Percentiles rank a stretch among this genome's conserved stretches.
phyloP scores from a whole-genome alignment of 1,284 basidiomycete genomes.

The Mycosarcoma mackinlayi region DNA sequence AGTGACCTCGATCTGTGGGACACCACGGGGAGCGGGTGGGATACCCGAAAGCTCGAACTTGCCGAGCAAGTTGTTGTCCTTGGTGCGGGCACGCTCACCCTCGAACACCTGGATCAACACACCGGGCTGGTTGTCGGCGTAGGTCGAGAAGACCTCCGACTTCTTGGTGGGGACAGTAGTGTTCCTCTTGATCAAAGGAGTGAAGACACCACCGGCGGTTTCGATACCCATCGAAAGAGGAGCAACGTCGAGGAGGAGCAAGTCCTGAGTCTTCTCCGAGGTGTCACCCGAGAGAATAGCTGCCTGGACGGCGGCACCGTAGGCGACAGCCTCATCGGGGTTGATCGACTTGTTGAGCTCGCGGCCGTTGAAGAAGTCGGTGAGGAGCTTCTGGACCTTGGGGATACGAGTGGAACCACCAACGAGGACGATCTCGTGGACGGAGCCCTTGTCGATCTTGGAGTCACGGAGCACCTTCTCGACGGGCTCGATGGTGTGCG shows the following conservation, averaged over 20 bases:
- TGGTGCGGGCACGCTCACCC: conserved; percentile 98
- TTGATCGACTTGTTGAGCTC: conserved; percentile 80
- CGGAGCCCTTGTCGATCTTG: conserved; percentile 90
- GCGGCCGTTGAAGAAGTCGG: conserved; percentile 94
- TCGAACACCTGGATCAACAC: conserved; percentile 99
- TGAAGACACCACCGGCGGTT: conserved; percentile 99
- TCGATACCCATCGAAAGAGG: conserved; percentile 96
- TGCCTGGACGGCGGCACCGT: conserved; percentile 98
- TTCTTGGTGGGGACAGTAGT: conserved; percentile 99
- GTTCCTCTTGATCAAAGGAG: conserved; percentile 96
- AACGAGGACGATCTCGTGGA: conserved; percentile 97
- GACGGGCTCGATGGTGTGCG: conserved; percentile 93
- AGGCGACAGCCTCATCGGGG: conserved; percentile 99
- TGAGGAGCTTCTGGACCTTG: conserved; percentile 95
- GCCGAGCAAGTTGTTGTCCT: conserved; percentile 99
- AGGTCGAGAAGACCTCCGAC: conserved; percentile 98
- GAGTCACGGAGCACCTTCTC: conserved; percentile 98
- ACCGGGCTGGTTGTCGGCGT: conserved; percentile 98
- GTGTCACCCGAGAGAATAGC: conserved; percentile 98
- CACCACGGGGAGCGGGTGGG: conserved; percentile 96
- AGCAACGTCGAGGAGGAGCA: conserved; percentile 95
- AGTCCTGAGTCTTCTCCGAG: conserved; percentile 96
- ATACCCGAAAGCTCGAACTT: conserved; percentile 99
- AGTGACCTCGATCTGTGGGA: conserved; percentile 96
- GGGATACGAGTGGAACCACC: conserved; percentile 99